Evolutionary conservation across 768 basidiomycete species (phyloP).

Genomic region (Phanerochaete sordida): DNA sequence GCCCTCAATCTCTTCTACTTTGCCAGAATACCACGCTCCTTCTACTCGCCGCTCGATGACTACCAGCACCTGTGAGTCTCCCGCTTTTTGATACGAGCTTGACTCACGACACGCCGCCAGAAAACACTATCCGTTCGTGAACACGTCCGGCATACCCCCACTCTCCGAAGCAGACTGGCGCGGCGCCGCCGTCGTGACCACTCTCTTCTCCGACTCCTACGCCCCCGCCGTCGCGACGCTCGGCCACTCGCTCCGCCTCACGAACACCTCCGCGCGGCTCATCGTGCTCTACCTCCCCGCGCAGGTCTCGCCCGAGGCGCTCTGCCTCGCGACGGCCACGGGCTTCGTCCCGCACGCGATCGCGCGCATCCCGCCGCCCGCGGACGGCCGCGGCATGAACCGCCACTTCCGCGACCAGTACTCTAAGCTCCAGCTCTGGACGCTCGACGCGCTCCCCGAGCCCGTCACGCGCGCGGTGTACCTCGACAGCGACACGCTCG

Average conservation of each 20-base stretch:
- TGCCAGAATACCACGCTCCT: not conserved
- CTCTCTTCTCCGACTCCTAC: constrained; percentile 30
- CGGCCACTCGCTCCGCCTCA: constrained; percentile 28
- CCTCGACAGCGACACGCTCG: constrained; percentile 42
- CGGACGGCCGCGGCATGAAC: constrained; percentile 33
- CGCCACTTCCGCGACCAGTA: constrained; percentile 38
- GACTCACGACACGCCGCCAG: not conserved
- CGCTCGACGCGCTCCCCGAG: constrained; percentile 23
- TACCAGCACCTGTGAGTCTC: constrained; percentile 5
- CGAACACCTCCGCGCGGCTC: constrained; percentile 29
- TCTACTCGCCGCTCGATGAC: constrained; percentile 3
- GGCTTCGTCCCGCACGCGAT: constrained; percentile 37
- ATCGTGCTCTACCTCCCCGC: constrained; percentile 32
- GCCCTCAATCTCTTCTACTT: not conserved
- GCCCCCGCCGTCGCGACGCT: constrained; percentile 30
- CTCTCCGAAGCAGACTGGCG: not conserved
- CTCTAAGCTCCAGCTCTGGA: constrained; percentile 42
- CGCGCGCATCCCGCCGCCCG: constrained; percentile 35
- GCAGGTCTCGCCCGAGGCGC: constrained; percentile 34
- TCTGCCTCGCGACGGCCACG: constrained; percentile 35
- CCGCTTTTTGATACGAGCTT: not conserved
- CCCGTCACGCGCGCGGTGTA: constrained; percentile 34
- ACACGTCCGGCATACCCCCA: not conserved
- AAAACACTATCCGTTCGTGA: not conserved
- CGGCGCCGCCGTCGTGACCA: constrained; percentile 24